Base-by-base conservation (phyloP, 2,329 filamentous ascomycete species). In the Lachnellula occidentalis region DNA sequence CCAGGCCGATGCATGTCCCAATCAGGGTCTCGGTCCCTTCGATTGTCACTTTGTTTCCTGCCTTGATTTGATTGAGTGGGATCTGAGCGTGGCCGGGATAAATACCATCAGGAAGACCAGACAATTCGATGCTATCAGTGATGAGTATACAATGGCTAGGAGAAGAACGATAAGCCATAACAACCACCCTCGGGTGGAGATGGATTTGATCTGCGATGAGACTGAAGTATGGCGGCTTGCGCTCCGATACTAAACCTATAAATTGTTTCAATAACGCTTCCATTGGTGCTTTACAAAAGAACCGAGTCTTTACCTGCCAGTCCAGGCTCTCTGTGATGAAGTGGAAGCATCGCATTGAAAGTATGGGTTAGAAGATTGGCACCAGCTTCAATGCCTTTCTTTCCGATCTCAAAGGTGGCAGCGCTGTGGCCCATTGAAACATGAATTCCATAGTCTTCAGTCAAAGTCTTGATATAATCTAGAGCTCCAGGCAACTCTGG, bases 131-230 rank as follows among this genome's bases (percentile, higher is more conserved):
- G 51, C 71, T 74, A 65, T 81, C 79, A 1, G 78, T 80, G 55
- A 80, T 73, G 45, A 80, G 65, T 47, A 81, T 77, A 57, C 75
- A 75, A 55, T 74, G 73, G 14, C 64, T 57, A 1, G 76, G 76
- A 34, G 74, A 73, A 2, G 74, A 65, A 21, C 73, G 71, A 63
- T 78, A 74, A 3, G 79, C 73, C 34, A 81, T 69, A 0, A 73
- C 72, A 0, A 77, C 71, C 1, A 79, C 72, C 15, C 68, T 66
- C 1, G 78, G 77, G 58, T 81, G 78, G 3, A 82, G 66, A 56
- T 82, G 79, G 49, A 80, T 73, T 34, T 75, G 75, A 55, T 82
- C 79, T 3, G 78, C 69, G 24, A 82, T 80, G 45, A 81, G 65
- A 21, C 74, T 75, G 67, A 74, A 81, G 64, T 74, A 81, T 1